Percentiles rank a stretch among this genome's conserved stretches.
Conservation (phyloP, 495 filamentous ascomycete genomes). For the Paragyromitra xinjiangensis region DNA sequence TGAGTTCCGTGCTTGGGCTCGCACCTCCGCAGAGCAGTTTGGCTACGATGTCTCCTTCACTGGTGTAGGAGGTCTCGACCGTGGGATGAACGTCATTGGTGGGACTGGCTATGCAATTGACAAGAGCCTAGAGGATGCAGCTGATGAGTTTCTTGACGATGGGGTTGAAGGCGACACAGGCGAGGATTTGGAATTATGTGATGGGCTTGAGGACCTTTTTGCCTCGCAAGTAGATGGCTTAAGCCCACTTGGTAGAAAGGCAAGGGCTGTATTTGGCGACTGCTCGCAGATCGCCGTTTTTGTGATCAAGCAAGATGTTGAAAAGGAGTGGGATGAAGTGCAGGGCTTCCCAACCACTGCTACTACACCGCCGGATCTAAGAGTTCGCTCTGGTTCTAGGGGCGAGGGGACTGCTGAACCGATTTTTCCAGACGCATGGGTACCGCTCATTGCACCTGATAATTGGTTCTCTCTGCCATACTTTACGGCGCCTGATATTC, state of each 20-base stretch:
- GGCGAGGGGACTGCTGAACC: conserved; percentile 34
- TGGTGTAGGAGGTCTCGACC: conserved; percentile 51
- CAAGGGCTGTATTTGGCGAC: conserved; percentile 43
- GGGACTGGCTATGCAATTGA: conserved; percentile 39
- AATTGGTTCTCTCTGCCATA: conserved; percentile 32
- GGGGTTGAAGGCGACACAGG: neutral
- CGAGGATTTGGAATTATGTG: neutral
- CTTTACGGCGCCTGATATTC: conserved; percentile 22
- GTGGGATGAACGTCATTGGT: conserved; percentile 43
- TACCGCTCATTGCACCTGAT: conserved; percentile 25
- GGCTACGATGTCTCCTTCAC: conserved; percentile 55
- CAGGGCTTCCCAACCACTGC: conserved; percentile 17
- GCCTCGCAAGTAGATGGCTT: neutral
- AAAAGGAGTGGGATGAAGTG: conserved; percentile 30
- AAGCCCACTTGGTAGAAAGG: conserved; percentile 18
- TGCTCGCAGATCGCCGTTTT: conserved; percentile 56
- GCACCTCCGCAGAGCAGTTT: conserved; percentile 37
- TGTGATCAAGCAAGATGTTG: conserved; percentile 28
- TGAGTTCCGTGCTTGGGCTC: conserved; percentile 55
- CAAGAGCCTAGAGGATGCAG: conserved; percentile 29
- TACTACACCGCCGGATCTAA: conserved; percentile 7
- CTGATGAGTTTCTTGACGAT: conserved; percentile 9
- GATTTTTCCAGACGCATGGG: conserved; percentile 28
- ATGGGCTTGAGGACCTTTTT: conserved; percentile 17
- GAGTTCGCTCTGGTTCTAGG: conserved; percentile 23